Evolutionary conservation across 495 filamentous ascomycete genomes (phyloP), one percentile per base, ranked within the genome.

Genomic region (Aspergillus indologenus): DNA sequence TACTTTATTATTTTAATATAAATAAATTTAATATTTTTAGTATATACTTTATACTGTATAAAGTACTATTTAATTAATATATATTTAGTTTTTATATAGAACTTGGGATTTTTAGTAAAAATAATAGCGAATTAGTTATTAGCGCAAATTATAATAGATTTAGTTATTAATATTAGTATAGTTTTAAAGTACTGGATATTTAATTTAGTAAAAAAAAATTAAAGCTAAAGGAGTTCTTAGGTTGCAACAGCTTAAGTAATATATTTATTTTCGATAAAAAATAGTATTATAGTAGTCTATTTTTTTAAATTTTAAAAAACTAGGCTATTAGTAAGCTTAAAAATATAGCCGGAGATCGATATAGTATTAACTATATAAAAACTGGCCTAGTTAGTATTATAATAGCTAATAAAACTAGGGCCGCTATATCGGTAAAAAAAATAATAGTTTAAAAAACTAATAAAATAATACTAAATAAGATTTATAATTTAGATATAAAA

Each of bases 351-450:
- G 1, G 9, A 52, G 17, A 29, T 53, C 12, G 5, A 34, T 43
- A 43, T 19, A 53, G 18, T 23, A 23, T 53, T 12, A 21, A 3
- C 17, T 1, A 53, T 43, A 20, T 42, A 21, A 5, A 40, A 11
- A 53, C 11, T 21, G 19, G 42, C n/a, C 20, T 45, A 56, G 21
- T 56, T 46, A 45, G 8, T 24, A 23, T 45, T 45, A 56, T 56
- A 45, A 46, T 45, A 9, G 4, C 5, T 46, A 23, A 56, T 56
- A 45, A 46, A 24, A 22, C 9, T 22, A 24, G 23, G 22, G 46
- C 6, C 23, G 11, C 43, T 17, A 20, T 42, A 53, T 0, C 20
- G 12, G 12, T 20, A 15, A 7, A 26, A 20, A 21, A 15, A 14
- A 40, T 40, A 9, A 40, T 40, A 40, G 9, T 29, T 29, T 9